These are phyloP conservation scores for Fonsecaea erecta DNA, from an alignment of 2,329 filamentous ascomycete genomes.

Conservation along the genomic window DNA sequence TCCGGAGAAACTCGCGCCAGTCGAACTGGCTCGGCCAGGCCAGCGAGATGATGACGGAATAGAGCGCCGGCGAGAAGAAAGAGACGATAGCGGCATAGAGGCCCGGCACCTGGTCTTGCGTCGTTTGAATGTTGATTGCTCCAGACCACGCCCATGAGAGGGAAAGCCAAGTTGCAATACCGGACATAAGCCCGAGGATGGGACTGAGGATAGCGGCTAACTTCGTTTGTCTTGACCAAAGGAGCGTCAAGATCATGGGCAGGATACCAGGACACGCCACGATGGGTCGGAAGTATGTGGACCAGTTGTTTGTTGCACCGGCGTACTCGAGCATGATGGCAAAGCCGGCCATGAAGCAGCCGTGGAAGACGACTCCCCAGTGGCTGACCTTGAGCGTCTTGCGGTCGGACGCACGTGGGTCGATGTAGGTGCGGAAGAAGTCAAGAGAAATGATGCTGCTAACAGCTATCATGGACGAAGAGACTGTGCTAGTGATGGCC, in stretches of 20 bases:
- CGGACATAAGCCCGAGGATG: conserved; percentile 20
- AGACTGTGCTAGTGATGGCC: conserved; percentile 57
- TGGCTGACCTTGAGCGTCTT: conserved; percentile 53
- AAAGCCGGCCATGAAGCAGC: conserved; percentile 55
- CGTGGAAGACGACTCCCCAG: conserved; percentile 54
- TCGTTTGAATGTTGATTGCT: conserved; percentile 50
- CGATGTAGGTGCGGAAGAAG: conserved; percentile 58
- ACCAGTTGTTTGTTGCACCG: conserved; percentile 56
- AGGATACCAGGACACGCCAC: conserved; percentile 52
- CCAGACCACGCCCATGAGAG: conserved; percentile 43
- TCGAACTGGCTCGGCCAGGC: conserved; percentile 49
- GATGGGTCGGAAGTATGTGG: conserved; percentile 49
- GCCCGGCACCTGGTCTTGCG: conserved; percentile 48
- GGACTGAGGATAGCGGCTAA: conserved; percentile 49
- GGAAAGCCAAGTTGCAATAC: conserved; percentile 43
- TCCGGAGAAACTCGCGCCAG: conserved; percentile 53
- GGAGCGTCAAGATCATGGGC: conserved; percentile 44
- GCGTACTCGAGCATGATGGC: conserved; percentile 56
- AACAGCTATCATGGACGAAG: conserved; percentile 58
- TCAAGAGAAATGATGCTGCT: conserved; percentile 58
- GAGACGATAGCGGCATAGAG: conserved; percentile 54
- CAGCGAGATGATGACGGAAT: conserved; percentile 53
- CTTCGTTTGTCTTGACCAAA: conserved; percentile 49
- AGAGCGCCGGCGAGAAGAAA: conserved; percentile 53
- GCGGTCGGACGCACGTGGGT: conserved; percentile 51